Base-by-base conservation (phyloP, 2,329 filamentous ascomycete species). In the Macrophomina pseudophaseolina region DNA sequence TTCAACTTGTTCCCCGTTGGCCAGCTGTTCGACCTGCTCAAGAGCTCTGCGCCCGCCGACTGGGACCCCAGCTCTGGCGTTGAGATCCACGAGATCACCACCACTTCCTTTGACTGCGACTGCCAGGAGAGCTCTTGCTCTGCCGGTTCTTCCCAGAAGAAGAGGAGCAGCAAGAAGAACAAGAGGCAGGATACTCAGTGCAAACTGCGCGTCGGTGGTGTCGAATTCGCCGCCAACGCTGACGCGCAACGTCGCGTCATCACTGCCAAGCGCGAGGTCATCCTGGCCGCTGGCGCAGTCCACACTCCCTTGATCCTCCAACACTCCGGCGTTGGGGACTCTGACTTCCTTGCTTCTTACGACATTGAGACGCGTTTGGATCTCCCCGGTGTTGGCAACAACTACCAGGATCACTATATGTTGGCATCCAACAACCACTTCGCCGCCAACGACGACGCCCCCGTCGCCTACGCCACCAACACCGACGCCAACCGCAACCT, bases 251-350 rank as follows among this genome's bases (percentile, higher is more conserved):
- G 58, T 38, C 73, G 78, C 59, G 71, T 72, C 4, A 74, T 80
- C 3, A 79, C 69, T 9, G 78, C 71, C 69, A 73, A 70, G 33
- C 73, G 74, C 62, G 88, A 90, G 70, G 81, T 90, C 12, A 82
- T 91, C 44, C 74, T 91, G 2, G 84, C 84, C 4, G 87, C 86
- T 0, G 88, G 88, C 0, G 84, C 81, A 33, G 78, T 86, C 49
- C 83, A 84, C 72, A 87, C 85, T 8, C 88, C 83, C 5, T 86
- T 85, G 74, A 78, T 87, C n/a, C 81, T 86, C 18, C 87, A 90
- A 69, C 77, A 89, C 1, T 89, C 86, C 0, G 88, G 88, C 0
- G 81, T 90, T 46, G 88, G 88, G 3, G 78, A 81, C 53, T 76
- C 78, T 3, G 72, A 78, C 0, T 70, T 85, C 28, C 28, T 66